Evolutionary conservation across 2,329 filamentous ascomycete genomes (phyloP), one percentile per base, ranked within the genome.

Genomic region (Phialophora macrospora): DNA sequence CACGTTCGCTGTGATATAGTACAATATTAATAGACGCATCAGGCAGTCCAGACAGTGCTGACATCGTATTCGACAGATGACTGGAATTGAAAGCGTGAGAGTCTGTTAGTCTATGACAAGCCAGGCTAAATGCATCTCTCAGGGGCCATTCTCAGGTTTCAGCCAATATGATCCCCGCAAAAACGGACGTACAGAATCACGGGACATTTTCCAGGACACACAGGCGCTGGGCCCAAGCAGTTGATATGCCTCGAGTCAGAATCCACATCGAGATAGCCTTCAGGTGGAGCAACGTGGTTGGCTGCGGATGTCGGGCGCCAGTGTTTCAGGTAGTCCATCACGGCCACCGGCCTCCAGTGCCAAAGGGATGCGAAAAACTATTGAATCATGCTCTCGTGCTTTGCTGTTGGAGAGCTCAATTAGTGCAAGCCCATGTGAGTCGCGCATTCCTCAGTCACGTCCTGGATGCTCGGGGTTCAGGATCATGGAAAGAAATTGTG

Each of bases 311-410:
- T 20, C 59, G 66, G 64, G 48, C 67, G 44, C 67, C 62, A 69
- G 67, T 67, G 67, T 69, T 69, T 69, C 67, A 69, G 60, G 48
- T 56, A 65, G 41, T 67, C 60, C 63, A 52, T 62, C 67, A 64
- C 32, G 44, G 60, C 54, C 51, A 60, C 26, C 52, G 17, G 28
- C 52, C 28, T 55, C 52, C 52, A 63, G 55, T 32, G 30, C 60
- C 62, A 44, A 58, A 55, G 26, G 32, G 28, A 26, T 63, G 32
- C 51, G 41, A 62, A 56, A 17, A 17, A 17, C 26, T 30, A 32
- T 55, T 20, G 28, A 32, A 30, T 28, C 9, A 34, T 55, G 52
- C 28, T 20, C 52, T 55, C 52, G 52, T 34, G 52, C 52, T 32
- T 28, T 55, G 52, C 26, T 34, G 52, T 34, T n/a, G 28, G 28